Conservation (phyloP, 768 basidiomycete genomes). For the Panaeolus cyanescens region DNA sequence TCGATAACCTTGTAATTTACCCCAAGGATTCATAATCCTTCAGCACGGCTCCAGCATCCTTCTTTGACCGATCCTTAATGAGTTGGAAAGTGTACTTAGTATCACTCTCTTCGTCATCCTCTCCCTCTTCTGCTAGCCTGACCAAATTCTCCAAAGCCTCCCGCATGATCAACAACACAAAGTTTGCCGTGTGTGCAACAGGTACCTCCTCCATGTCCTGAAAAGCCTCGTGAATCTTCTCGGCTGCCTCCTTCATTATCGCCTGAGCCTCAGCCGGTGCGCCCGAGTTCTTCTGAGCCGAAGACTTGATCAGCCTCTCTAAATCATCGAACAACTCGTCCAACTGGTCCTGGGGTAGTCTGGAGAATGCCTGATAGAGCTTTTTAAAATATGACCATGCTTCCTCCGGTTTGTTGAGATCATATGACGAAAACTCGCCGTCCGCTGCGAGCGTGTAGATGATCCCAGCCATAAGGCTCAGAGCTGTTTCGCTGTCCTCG, state of each 20-base stretch:
- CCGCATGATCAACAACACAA: conserved; percentile 20
- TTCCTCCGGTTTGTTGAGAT: conserved; percentile 25
- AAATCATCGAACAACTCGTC: conserved; percentile 25
- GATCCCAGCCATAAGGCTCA: conserved; percentile 27
- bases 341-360: conserved; percentile 17
- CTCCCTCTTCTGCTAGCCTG: conserved; percentile 24
- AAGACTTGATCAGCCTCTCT: conserved; percentile 20
- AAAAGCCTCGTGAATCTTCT: conserved; percentile 31
- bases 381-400: conserved; percentile 26
- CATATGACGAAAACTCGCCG: conserved; percentile 21
- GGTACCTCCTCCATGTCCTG: conserved; percentile 20
- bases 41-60: conserved; percentile 23
- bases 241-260: conserved; percentile 24
- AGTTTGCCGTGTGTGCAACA: conserved; percentile 19
- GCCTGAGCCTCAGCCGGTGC: conserved; percentile 20
- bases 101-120: conserved; percentile 23
- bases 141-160: conserved; percentile 22
- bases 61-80: conserved; percentile 23
- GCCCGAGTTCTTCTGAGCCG: conserved; percentile 15
- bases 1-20: conserved; percentile 2
- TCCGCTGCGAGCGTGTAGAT: conserved; percentile 32
- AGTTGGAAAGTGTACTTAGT: conserved; percentile 25
- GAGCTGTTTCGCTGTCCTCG: conserved; percentile 27
- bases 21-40: conserved; percentile 35
- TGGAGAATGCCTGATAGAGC: conserved; percentile 23